phyloP scores from a whole-genome alignment of 345 rosid species.

The Eucalyptus viminalis region DNA sequence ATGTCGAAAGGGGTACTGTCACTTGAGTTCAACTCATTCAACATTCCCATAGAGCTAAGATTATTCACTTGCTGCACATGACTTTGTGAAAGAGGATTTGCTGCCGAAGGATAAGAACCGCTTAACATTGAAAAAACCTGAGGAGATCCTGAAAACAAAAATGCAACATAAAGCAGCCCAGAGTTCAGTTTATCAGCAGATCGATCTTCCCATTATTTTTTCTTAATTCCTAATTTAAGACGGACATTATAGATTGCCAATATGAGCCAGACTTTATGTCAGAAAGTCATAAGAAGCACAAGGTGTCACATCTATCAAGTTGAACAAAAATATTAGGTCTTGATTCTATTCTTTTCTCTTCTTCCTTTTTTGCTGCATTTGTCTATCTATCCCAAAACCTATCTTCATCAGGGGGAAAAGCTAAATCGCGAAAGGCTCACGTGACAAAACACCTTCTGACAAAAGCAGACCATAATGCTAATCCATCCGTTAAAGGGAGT shows the following conservation, averaged over 20 bases:
- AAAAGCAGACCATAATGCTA: background rate
- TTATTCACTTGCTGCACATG: conserved; percentile 85
- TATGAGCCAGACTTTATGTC: background rate
- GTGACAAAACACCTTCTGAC: background rate
- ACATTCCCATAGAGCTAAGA: conserved; percentile 76
- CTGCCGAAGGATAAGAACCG: conserved; percentile 61
- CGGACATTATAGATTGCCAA: background rate
- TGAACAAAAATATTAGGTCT: background rate
- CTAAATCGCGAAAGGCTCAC: background rate
- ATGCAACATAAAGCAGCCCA: background rate
- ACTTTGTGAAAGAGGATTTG: conserved; percentile 80
- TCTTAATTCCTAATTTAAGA: background rate
- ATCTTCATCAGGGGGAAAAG: background rate
- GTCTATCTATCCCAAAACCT: background rate
- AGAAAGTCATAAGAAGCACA: background rate
- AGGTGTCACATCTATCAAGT: background rate
- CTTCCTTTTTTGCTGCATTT: background rate
- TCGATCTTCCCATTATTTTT: background rate
- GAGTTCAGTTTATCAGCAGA: background rate
- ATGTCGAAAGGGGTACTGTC: conserved; percentile 93
- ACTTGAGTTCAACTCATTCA: conserved; percentile 67
- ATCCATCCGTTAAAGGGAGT: background rate
- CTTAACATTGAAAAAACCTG: conserved; percentile 87
- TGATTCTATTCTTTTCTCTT: background rate
- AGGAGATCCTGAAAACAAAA: conserved; percentile 64